phyloP scores from a whole-genome alignment of 2,329 filamentous ascomycete genomes.

The Aspergillus neotritici region DNA sequence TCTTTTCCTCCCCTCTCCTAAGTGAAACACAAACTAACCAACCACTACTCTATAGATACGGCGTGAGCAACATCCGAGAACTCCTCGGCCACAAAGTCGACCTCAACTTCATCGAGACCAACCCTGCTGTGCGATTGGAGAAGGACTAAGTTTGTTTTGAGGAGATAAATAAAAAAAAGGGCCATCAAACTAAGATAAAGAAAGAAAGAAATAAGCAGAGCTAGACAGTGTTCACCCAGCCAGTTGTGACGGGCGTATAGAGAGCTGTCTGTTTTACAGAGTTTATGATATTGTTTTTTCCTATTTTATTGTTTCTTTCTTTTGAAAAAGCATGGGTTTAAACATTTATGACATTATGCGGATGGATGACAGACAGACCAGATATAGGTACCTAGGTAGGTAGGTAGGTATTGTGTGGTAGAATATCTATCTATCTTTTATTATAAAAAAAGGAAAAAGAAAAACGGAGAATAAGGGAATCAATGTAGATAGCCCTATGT shows the following conservation, averaged over 20 bases:
- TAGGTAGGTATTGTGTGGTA: too few species aligned
- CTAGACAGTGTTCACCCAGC: too few species aligned
- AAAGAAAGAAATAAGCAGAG: too few species aligned
- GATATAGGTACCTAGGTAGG: too few species aligned
- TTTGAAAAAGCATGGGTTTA: conserved; percentile 1
- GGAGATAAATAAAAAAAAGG: conserved; percentile 17
- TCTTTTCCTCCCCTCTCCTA: conserved; percentile 8
- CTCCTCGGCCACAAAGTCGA: conserved; percentile 93
- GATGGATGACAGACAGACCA: background rate
- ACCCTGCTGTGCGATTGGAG: conserved; percentile 83
- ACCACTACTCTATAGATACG: conserved; percentile 54
- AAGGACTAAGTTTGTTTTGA: conserved; percentile 56
- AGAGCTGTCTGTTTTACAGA: background rate
- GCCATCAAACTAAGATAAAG: background rate
- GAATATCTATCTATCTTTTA: too few species aligned
- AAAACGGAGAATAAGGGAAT: background rate
- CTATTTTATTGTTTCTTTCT: background rate
- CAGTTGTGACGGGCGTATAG: too few species aligned
- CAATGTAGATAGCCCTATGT: too few species aligned
- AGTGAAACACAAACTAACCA: conserved; percentile 5
- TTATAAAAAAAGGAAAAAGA: background rate
- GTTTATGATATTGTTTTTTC: conserved; percentile 8
- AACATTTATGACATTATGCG: conserved; percentile 1
- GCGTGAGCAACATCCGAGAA: conserved; percentile 84
- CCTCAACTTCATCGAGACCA: conserved; percentile 83